These are phyloP conservation scores for Penicillium ochrochloron DNA, from an alignment of 495 filamentous ascomycete genomes.

Conservation along the genomic window DNA sequence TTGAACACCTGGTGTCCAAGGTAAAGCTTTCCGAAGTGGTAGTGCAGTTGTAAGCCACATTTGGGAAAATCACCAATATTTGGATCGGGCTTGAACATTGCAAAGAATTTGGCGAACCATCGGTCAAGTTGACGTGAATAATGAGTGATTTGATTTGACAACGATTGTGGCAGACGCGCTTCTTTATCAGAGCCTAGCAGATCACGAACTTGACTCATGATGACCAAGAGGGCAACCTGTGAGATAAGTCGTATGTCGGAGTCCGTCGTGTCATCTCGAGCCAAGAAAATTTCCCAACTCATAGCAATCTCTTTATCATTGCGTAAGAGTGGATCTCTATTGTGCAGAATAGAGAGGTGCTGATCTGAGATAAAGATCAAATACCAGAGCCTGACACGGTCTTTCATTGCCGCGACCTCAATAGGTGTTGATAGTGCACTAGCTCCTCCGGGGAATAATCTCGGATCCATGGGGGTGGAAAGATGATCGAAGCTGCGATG, in stretches of 20 bases:
- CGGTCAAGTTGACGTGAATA: constrained; percentile 47
- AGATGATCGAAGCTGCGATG: constrained; percentile 38
- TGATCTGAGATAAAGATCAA: constrained; percentile 52
- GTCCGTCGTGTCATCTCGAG: constrained; percentile 36
- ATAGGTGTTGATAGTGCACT: background rate
- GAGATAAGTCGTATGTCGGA: constrained; percentile 43
- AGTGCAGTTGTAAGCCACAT: constrained; percentile 46
- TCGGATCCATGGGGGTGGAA: constrained; percentile 9
- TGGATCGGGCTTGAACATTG: constrained; percentile 34
- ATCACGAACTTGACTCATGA: constrained; percentile 46
- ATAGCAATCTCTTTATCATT: constrained; percentile 41
- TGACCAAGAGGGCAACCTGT: constrained; percentile 43
- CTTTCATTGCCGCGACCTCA: constrained; percentile 28
- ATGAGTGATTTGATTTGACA: constrained; percentile 37
- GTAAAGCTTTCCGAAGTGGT: constrained; percentile 52
- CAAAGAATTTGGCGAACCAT: constrained; percentile 43
- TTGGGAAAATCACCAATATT: constrained; percentile 49
- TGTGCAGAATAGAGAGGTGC: constrained; percentile 50
- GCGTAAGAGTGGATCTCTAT: constrained; percentile 46
- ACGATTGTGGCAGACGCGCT: constrained; percentile 36
- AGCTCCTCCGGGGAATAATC: background rate
- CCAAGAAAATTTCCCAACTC: constrained; percentile 40
- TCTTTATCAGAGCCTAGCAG: constrained; percentile 42
- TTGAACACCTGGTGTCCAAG: constrained; percentile 51
- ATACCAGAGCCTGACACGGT: constrained; percentile 48